These are phyloP conservation scores for Tylopilus sp. DNA, from an alignment of 1,284 basidiomycete genomes.

Conservation along the genomic window DNA sequence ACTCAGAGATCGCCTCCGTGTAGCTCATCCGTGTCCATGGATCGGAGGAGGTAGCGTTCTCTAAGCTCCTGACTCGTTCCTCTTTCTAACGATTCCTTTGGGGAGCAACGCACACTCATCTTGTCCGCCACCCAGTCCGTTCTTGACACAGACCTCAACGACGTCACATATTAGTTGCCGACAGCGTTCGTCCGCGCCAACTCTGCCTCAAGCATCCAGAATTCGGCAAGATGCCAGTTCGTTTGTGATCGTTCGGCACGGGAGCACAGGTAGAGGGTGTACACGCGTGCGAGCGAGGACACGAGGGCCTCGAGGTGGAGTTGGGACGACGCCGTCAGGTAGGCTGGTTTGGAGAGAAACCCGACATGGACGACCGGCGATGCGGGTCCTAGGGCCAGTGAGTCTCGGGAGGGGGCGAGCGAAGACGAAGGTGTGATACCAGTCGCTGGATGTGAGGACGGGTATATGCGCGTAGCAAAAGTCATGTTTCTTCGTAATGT, in stretches of 20 bases:
- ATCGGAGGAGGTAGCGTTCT: constrained; percentile 47
- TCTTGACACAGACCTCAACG: constrained; percentile 75
- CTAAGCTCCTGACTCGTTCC: constrained; percentile 35
- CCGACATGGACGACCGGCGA: constrained; percentile 46
- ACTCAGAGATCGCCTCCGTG: constrained; percentile 75
- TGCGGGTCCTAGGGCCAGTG: not conserved
- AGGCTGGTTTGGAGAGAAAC: constrained; percentile 82
- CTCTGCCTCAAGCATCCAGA: constrained; percentile 99
- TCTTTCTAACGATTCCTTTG: constrained; percentile 45
- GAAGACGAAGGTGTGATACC: constrained; percentile 63
- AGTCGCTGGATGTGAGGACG: constrained; percentile 91
- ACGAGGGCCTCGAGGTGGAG: constrained; percentile 94
- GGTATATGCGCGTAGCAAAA: constrained; percentile 90
- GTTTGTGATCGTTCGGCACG: constrained; percentile 93
- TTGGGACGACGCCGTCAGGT: constrained; percentile 95
- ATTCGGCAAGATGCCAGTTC: constrained; percentile 94
- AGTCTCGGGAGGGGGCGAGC: constrained; percentile 18
- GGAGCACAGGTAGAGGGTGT: constrained; percentile 93
- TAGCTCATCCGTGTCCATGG: constrained; percentile 87
- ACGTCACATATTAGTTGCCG: constrained; percentile 73
- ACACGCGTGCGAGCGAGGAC: constrained; percentile 83
- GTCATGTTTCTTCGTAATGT: constrained; percentile 68
- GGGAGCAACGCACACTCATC: constrained; percentile 51
- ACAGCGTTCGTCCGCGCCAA: constrained; percentile 71
- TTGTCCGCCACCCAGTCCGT: constrained; percentile 48